These are phyloP conservation scores for Candida awuae DNA, from an alignment of 805 yeast species.

Conservation along the genomic window DNA sequence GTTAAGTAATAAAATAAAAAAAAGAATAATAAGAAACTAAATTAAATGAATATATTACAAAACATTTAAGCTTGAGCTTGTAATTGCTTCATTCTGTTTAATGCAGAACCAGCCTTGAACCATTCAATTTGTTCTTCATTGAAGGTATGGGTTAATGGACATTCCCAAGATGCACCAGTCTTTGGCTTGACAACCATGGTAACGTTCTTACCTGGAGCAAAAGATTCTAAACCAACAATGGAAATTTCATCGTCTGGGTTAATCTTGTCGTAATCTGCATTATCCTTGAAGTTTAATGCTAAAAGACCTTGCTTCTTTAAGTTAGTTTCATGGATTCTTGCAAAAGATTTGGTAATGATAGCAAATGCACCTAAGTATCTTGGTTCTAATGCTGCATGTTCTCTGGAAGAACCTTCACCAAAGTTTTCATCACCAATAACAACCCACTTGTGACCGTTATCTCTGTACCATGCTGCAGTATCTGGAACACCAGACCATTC, in stretches of 20 bases:
- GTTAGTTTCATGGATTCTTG: constrained; percentile 99
- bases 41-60: too few species aligned
- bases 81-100: constrained; percentile 65
- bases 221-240: constrained; percentile 70
- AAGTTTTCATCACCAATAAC: constrained; percentile 98
- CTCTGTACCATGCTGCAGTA: constrained; percentile 92
- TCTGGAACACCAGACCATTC: constrained; percentile 94
- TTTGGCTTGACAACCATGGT: constrained; percentile 66
- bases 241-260: constrained; percentile 86
- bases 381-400: constrained; percentile 99
- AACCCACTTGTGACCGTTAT: constrained; percentile 88
- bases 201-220: constrained; percentile 90
- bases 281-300: constrained; percentile 89
- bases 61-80: too few species aligned
- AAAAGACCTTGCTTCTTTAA: constrained; percentile 98
- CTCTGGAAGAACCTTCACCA: constrained; percentile 99
- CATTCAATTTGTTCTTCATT: constrained; percentile 95
- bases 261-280: constrained; percentile 89
- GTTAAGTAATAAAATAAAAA: constrained; percentile 1
- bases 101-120: constrained; percentile 99
- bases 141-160: constrained; percentile 92
- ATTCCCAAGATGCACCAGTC: constrained; percentile 79
- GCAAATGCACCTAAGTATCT: constrained; percentile 98
- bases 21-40: constrained; percentile 6
- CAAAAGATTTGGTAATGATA: constrained; percentile 94